Evolutionary conservation across 2,329 filamentous ascomycete species (phyloP).

Genomic region (Scedosporium boydii): DNA sequence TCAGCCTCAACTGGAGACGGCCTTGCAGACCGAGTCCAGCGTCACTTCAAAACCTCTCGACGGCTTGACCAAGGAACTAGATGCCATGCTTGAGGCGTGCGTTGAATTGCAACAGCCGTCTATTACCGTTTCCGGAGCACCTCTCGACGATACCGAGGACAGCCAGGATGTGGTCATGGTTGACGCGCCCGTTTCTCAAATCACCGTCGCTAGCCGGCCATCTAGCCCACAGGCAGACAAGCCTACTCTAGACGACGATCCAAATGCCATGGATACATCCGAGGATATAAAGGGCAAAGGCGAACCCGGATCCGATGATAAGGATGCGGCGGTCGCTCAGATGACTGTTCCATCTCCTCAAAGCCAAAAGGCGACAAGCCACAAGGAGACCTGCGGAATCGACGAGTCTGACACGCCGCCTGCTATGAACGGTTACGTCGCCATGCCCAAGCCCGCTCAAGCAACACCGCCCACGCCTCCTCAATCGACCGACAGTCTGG

Average conservation of each 20-base stretch:
- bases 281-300: neutral
- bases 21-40: conserved; percentile 72
- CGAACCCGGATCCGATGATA: neutral
- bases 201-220: conserved; percentile 3
- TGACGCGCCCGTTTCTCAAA: conserved; percentile 5
- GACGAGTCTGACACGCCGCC: conserved; percentile 31
- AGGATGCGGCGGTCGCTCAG: neutral
- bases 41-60: conserved; percentile 62
- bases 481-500: conserved; percentile 50
- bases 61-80: conserved; percentile 62
- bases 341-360: neutral
- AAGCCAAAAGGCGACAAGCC: neutral
- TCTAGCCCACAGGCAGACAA: neutral
- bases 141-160: neutral
- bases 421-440: conserved; percentile 35
- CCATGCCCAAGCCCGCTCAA: conserved; percentile 19
- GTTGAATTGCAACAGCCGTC: conserved; percentile 40
- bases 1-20: conserved; percentile 67
- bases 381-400: neutral
- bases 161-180: conserved; percentile 10
- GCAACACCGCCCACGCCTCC: conserved; percentile 55
- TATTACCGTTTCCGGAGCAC: conserved; percentile 1
- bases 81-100: conserved; percentile 60
- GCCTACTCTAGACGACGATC: conserved; percentile 10
- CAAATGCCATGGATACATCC: neutral